Base-by-base conservation (phyloP, 139 green algal genomes). In the Chlorella sp. region DNA sequence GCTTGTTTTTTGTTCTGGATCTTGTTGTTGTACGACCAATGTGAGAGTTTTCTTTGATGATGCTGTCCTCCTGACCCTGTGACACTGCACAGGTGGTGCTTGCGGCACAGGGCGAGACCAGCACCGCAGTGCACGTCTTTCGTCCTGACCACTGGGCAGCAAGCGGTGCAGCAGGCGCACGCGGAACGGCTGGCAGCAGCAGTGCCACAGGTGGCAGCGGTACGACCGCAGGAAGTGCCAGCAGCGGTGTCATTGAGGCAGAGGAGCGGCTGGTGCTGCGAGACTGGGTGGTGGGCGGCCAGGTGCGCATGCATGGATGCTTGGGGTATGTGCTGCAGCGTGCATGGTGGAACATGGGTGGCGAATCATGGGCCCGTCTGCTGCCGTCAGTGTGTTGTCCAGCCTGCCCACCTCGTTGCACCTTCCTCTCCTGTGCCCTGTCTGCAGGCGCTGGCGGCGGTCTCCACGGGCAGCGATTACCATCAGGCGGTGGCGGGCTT, bases 271-370 rank as follows among this genome's bases (percentile, higher is more conserved):
- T 88, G 63, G 28, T 68, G 39, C n/a, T 88, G 21, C 38, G 39
- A 1, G 84, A 88, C 57, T 88, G 84, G 84, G 56, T 88, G 62
- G 84, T 88, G 69, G 39, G n/a, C 4, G 36, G 73, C 30, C 84
- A 79, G 84, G 73, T 84, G 57, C 11, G 76, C 13, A 16, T 56
- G 26, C 1, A 1, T 44, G 65, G 13, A 2, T 72, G 4, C 28
- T 71, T 69, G 15, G 62, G 11, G 56, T 26, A 64, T 64, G n/a
- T n/a, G n/a, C n/a, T n/a, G n/a, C n/a, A n/a, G n/a, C n/a, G n/a
- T n/a, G n/a, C n/a, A n/a, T n/a, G n/a, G n/a, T n/a, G n/a, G n/a
- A n/a, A n/a, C n/a, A n/a, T n/a, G n/a, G n/a, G n/a, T n/a, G n/a
- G n/a, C n/a, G n/a, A n/a, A n/a, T n/a, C n/a, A n/a, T n/a, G n/a